phyloP scores from a whole-genome alignment of 2,329 filamentous ascomycete species.

The Phialocephala sp. region DNA sequence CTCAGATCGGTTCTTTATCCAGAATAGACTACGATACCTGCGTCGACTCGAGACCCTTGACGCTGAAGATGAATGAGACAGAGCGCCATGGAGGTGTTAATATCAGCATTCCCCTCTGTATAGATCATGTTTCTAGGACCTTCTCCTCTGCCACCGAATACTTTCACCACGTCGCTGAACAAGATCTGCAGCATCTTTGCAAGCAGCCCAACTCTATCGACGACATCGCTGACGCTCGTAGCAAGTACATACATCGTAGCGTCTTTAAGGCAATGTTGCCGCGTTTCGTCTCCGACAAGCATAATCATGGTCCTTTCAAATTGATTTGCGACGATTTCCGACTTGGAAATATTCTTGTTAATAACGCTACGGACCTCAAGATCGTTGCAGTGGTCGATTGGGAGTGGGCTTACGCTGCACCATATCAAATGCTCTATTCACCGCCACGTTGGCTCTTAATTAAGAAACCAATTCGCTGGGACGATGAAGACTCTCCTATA shows the following conservation, averaged over 20 bases:
- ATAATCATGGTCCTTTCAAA: slow-evolving; percentile 17
- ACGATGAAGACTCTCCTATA: too few relatives aligned
- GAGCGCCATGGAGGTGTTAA: slow-evolving; percentile 16
- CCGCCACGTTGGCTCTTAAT: slow-evolving; percentile 19
- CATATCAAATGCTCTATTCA: slow-evolving; percentile 21
- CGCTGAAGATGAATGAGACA: slow-evolving; percentile 21
- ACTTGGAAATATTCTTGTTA: slow-evolving; percentile 16
- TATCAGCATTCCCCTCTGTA: slow-evolving; percentile 8
- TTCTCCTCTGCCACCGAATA: slow-evolving; percentile 17
- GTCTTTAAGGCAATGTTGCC: slow-evolving; percentile 16
- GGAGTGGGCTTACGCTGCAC: slow-evolving; percentile 21
- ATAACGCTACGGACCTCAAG: slow-evolving; percentile 12
- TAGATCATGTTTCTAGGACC: slow-evolving; percentile 14
- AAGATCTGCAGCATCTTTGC: slow-evolving; percentile 17
- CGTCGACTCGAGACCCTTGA: slow-evolving; percentile 12
- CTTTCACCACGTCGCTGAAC: slow-evolving; percentile 16
- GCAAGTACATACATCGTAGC: slow-evolving; percentile 18
- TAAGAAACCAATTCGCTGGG: too few relatives aligned
- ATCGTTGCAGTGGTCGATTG: slow-evolving; percentile 17
- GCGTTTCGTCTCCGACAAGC: slow-evolving; percentile 15
- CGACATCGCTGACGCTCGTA: slow-evolving; percentile 16
- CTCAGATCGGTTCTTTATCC: slow-evolving; percentile 20
- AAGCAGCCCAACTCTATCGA: slow-evolving; percentile 17
- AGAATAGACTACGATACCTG: background rate
- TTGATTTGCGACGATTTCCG: slow-evolving; percentile 22